Base-by-base conservation (phyloP, 805 yeast species). In the Candida tibetensis region DNA sequence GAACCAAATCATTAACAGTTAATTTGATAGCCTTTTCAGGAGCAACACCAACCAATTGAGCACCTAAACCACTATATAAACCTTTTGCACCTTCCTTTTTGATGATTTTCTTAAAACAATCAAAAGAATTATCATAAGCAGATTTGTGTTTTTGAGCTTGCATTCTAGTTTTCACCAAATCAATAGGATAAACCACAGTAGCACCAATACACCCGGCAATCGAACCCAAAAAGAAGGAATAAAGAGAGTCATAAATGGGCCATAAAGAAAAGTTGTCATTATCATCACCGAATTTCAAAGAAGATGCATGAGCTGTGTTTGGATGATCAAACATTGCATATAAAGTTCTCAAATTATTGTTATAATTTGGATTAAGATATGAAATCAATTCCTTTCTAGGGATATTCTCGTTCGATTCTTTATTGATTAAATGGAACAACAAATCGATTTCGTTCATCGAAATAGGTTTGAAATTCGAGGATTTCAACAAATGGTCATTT, bases 151-250 rank as follows among this genome's bases (percentile, higher is more conserved):
- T 78, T 68, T 91, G 98, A 44, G 95, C 95, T 67, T 91, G 99
- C 95, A 91, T 88, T 62, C 98, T 79, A 4, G 99, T 91, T 67
- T 91, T 91, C 47, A 91, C 89, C 59, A 93, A 72, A 65, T 91
- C 99, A 49, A 93, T 93, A 22, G 99, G 99, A 60, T 91, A 91
- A 30, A 91, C 99, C 12, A 85, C 86, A 4, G 96, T 87, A n/a
- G 99, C 97, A 45, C 99, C 99, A 62, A 91, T 81, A 51, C 96
- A 93, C 42, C 99, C 99, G 22, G 99, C 98, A 35, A 90, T 74
- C 3, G 97, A 88, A 13, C 99, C 99, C 42, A 91, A 70, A 21
- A 85, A 67, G 62, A 91, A 91, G 42, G 95, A 88, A 64, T 90
- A 87, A 39, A 82, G 73, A 6, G 95, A 86, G 56, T 86, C 95